These are phyloP conservation scores for Berberis thunbergii DNA, from an alignment of 164 flowering plant genomes.

Conservation along the genomic window DNA sequence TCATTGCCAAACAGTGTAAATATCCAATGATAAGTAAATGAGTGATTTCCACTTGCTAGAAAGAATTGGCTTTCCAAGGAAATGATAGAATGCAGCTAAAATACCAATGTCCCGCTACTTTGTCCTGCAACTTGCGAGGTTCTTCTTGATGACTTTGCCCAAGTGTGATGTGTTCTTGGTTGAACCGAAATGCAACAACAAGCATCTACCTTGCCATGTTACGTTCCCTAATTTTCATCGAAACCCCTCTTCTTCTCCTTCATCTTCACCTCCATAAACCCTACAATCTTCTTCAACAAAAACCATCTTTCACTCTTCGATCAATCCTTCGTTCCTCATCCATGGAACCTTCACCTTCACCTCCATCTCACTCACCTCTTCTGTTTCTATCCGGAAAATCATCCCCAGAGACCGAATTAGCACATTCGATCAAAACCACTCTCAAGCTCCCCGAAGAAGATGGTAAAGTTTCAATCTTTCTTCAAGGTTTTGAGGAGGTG, in stretches of 20 bases:
- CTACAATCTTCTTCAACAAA: too few relatives aligned
- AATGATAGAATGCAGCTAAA: constrained; percentile 75
- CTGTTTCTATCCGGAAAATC: constrained; percentile 64
- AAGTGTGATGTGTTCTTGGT: too few relatives aligned
- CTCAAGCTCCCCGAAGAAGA: constrained; percentile 46
- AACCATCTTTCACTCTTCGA: neutral
- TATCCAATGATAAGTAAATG: neutral
- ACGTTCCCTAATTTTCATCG: too few relatives aligned
- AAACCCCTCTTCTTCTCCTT: too few relatives aligned
- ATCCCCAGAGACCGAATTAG: constrained; percentile 39
- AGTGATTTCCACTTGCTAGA: constrained; percentile 43
- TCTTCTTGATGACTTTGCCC: too few relatives aligned
- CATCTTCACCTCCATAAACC: too few relatives aligned
- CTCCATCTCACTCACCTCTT: neutral
- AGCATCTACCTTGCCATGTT: too few relatives aligned
- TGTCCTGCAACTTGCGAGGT: constrained; percentile 39
- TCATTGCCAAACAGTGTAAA: neutral
- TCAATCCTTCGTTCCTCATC: neutral
- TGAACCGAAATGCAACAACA: too few relatives aligned
- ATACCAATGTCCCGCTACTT: constrained; percentile 88
- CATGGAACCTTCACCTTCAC: neutral
- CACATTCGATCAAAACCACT: constrained; percentile 24
- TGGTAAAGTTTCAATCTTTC: constrained; percentile 16
- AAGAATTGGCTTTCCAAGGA: constrained; percentile 93
- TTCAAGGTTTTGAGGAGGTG: constrained; percentile 33